Evolutionary conservation across 768 basidiomycete species (phyloP), one percentile per base, ranked within the genome.

Genomic region (Amanita brunnescens): DNA sequence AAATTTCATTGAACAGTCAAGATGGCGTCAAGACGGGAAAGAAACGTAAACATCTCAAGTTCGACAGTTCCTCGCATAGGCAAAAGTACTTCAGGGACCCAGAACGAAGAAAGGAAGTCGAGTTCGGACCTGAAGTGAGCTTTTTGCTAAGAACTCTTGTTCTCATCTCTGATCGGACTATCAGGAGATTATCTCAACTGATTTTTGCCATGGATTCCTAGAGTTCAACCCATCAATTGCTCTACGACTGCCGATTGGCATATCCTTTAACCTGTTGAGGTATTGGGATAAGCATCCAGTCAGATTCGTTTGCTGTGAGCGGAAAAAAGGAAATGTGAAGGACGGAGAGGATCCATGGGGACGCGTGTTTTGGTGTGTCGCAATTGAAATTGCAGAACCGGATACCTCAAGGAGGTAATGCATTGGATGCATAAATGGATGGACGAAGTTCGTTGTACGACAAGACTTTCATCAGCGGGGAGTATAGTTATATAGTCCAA

Each of bases 201-300:
- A 93, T 59, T 93, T 93, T 60, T 91, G 87, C 63, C 91, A 93
- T 62, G 86, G 88, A 6, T 93, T 87, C 61, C 75, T 91, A 47
- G 78, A 80, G 49, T 91, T 92, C 61, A 70, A 67, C 39, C 85
- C 80, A 6, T 71, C 71, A 18, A 73, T 88, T 33, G 72, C 80
- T 20, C 72, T 94, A 2, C 77, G 80, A 23, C 72, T 98, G 2
- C 92, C 94, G 0, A 91, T 85, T 13, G 87, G 90, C 0, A 66
- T 95, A 18, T 78, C 78, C 0, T 91, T 97, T 60, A 87, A 91
- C 62, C 68, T 97, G 26, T 76, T 86, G 64, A 73, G 79, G 58
- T 95, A 95, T 62, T 97, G 94, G 94, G 91, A 95, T 58, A 87
- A 89, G 24, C 92, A 94, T 65, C 91, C 89, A 0, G 88, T 94